Evolutionary conservation across 2,329 filamentous ascomycete species (phyloP), one percentile per base, ranked within the genome.

Genomic region (Capronia americana): DNA sequence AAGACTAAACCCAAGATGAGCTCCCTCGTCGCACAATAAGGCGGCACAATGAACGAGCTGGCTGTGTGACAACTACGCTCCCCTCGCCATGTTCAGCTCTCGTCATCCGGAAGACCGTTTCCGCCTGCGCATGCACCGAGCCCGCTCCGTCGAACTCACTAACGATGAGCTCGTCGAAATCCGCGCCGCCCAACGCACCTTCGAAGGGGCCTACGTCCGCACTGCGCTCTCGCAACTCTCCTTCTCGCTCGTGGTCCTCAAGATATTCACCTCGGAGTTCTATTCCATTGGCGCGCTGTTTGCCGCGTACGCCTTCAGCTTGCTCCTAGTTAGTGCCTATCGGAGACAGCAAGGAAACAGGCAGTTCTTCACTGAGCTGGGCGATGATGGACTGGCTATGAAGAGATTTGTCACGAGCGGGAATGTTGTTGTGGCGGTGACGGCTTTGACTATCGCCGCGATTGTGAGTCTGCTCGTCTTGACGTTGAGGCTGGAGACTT

Each of bases 221-320:
- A 99, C 95, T 0, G 93, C 94, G 2, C 87, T 99, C 23, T 92
- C 92, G 2, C 93, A 98, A 75, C 98, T 98, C 82, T 94, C 91
- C 64, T 98, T 99, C 78, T 90, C 94, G 23, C 88, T 99, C 57
- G 89, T 99, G 69, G 92, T 99, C 60, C 87, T 97, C 72, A 97
- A 96, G 81, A 96, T 99, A 79, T 98, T 99, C 82, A 97, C 93
- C 8, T 87, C 89, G 60, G 95, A 98, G 76, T 98, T 99, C 83
- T 98, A 98, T 80, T 88, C 90, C 72, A 97, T 97, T 69, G 95
- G 95, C n/a, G 95, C 95, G 6, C 84, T 99, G 34, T 97, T 97
- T 77, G 93, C 95, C 51, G 89, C 92, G 57, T 98, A 98, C 75
- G 95, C 94, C 12, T 88, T 90, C 3, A 92, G 92, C 6, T 87